Evolutionary conservation across 2,329 filamentous ascomycete genomes (phyloP).

Genomic region (Penicillium sp.): DNA sequence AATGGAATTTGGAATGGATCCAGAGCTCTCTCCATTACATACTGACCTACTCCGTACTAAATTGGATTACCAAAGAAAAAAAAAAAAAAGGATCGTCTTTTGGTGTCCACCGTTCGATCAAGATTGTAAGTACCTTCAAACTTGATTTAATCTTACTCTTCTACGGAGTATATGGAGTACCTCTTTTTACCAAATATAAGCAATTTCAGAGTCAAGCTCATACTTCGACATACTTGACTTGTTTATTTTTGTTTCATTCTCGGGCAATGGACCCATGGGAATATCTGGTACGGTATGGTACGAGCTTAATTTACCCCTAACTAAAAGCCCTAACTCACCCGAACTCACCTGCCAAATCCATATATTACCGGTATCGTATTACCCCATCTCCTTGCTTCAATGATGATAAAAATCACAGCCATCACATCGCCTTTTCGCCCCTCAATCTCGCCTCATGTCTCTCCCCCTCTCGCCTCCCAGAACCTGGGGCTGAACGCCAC

Average conservation of each 20-base stretch:
- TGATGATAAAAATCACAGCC: background rate
- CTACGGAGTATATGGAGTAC: background rate
- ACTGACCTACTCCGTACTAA: background rate
- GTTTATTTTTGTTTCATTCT: too few species aligned
- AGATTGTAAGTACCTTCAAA: background rate
- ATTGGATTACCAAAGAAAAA: slow-evolving; percentile 6
- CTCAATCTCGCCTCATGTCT: slow-evolving; percentile 1
- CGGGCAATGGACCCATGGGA: too few species aligned
- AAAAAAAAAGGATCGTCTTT: slow-evolving; percentile 18
- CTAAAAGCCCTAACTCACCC: background rate
- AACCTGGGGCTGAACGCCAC: slow-evolving; percentile 25
- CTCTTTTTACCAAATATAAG: too few species aligned
- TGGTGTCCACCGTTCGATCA: slow-evolving; percentile 20
- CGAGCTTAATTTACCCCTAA: background rate
- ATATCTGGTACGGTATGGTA: background rate
- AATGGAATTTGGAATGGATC: slow-evolving; percentile 9
- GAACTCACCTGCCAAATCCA: background rate
- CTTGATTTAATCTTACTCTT: background rate
- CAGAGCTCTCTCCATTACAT: slow-evolving; percentile 7
- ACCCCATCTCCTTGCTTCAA: slow-evolving; percentile 2
- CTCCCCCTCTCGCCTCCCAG: slow-evolving; percentile 4
- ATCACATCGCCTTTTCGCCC: background rate
- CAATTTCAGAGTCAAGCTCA: too few species aligned
- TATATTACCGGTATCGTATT: background rate
- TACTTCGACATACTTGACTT: too few species aligned